These are phyloP conservation scores for Podospora fimiseda DNA, from an alignment of 495 filamentous ascomycete genomes.

Conservation along the genomic window DNA sequence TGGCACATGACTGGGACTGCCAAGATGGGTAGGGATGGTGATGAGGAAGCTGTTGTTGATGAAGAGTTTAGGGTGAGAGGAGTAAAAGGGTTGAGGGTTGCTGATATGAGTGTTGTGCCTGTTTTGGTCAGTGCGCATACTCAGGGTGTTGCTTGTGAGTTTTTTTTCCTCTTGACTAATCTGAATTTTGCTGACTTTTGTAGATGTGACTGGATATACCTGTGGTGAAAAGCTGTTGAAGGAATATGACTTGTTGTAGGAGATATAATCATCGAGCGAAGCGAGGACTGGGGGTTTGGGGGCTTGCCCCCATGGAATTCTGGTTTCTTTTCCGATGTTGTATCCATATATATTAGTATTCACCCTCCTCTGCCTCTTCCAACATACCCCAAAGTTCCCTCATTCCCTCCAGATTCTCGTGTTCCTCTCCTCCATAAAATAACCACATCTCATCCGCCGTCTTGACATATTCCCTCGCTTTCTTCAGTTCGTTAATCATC, in stretches of 20 bases:
- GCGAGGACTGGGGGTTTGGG: too few relatives aligned
- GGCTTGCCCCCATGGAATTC: too few relatives aligned
- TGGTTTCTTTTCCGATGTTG: background rate
- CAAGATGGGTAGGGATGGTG: conserved; percentile 52
- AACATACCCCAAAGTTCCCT: conserved; percentile 23
- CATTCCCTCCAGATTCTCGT: conserved; percentile 30
- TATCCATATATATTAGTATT: conserved; percentile 3
- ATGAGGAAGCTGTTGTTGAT: conserved; percentile 50
- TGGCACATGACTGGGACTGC: conserved; percentile 58
- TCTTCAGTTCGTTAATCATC: conserved; percentile 14
- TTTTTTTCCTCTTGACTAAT: too few relatives aligned
- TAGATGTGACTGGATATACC: conserved; percentile 30
- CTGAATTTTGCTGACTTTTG: background rate
- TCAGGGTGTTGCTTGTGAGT: conserved; percentile 30
- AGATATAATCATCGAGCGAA: background rate
- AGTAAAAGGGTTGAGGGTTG: conserved; percentile 51
- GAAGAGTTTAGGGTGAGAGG: conserved; percentile 48
- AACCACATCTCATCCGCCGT: conserved; percentile 26
- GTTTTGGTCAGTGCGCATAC: conserved; percentile 38
- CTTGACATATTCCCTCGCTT: conserved; percentile 21
- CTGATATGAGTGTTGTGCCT: conserved; percentile 61
- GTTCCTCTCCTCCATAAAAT: conserved; percentile 29
- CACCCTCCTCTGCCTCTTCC: conserved; percentile 6
- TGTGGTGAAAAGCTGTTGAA: conserved; percentile 39
- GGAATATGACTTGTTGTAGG: conserved; percentile 27